Base-by-base conservation (phyloP, 164 flowering plant genomes). In the Magnolia changhungtana region DNA sequence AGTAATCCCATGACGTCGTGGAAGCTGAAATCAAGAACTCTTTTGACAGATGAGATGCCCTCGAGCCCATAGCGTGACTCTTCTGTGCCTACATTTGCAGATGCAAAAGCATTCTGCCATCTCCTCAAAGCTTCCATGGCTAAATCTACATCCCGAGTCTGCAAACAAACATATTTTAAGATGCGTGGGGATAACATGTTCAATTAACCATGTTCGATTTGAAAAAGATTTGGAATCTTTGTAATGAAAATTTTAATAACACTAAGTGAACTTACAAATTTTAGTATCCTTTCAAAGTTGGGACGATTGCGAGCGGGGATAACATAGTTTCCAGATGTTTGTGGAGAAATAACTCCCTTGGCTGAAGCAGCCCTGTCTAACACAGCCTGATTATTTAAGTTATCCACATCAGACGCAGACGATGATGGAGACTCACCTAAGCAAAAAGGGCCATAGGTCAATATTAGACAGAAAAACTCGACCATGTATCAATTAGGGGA, bases 401-500 rank as follows among this genome's bases (percentile, higher is more conserved):
- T 92, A 82, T 95, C 98, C 73, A 92, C 81, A 85, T 91, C 98
- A 50, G 98, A 95, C 52, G 91, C 94, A 81, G 96, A 95, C 18
- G 98, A 93, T 23, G 96, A 91, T 24, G 98, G 97, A 52, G 98
- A 95, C 80, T 92, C 98, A 71, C 92, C 98, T 95, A 77, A 72
- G 63, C 11, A 80, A 72, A 18, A 65, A 8, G 75, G 20, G 20
- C 21, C 55, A 70, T 70, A 49, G 18, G 7, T 19, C 71, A 68
- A 31, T 18, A 29, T 18, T 8, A 21, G n/a, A 16, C 67, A 16
- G n/a, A 27, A 27, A 27, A 27, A 27, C 29, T 27, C 1, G 29
- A 27, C 29, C 18, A 58, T 10, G 61, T 10, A 18, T 10, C 29
- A 27, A 27, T 27, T 27, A 27, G 29, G 29, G 29, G 29, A 27